Evolutionary conservation across 345 rosid species (phyloP).

Genomic region (Pugionium dolabratum): DNA sequence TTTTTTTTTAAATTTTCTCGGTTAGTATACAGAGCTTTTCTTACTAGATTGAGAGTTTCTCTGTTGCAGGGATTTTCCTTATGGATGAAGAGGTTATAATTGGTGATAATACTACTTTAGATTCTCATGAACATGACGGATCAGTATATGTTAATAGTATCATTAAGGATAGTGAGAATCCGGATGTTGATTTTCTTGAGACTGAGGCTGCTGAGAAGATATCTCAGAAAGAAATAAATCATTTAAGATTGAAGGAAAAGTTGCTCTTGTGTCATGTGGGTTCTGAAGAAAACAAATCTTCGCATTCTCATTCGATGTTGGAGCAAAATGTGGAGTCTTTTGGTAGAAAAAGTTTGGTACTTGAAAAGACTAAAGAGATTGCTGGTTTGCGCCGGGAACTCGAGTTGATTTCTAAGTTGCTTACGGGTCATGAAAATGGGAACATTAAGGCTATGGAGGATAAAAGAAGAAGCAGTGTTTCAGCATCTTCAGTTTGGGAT

Average conservation of each 20-base stretch:
- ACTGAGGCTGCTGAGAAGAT: no score
- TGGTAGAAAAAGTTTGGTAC: conserved; percentile 39
- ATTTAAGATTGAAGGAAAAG: no score
- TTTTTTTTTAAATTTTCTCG: not conserved
- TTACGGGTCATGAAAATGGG: conserved; percentile 46
- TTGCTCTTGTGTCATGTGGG: no score
- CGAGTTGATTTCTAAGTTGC: conserved; percentile 54
- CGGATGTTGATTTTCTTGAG: conserved; percentile 35
- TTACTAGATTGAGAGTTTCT: not conserved
- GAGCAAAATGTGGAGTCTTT: conserved; percentile 41
- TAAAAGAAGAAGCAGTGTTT: conserved; percentile 1
- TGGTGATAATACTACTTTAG: not conserved
- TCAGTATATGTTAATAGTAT: not conserved
- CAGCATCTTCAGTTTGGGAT: no score
- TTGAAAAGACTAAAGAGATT: conserved; percentile 55
- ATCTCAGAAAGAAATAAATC: no score
- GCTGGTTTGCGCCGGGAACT: conserved; percentile 61
- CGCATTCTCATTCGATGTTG: conserved; percentile 5
- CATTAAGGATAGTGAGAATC: conserved; percentile 45
- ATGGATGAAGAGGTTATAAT: conserved; percentile 33
- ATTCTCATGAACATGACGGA: conserved; percentile 18
- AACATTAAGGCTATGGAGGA: conserved; percentile 46
- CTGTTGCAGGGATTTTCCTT: conserved; percentile 9
- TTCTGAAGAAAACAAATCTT: no score
- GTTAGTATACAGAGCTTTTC: not conserved